Conservation (phyloP, 2,329 filamentous ascomycete species). For the Akanthomyces dipterigenus region DNA sequence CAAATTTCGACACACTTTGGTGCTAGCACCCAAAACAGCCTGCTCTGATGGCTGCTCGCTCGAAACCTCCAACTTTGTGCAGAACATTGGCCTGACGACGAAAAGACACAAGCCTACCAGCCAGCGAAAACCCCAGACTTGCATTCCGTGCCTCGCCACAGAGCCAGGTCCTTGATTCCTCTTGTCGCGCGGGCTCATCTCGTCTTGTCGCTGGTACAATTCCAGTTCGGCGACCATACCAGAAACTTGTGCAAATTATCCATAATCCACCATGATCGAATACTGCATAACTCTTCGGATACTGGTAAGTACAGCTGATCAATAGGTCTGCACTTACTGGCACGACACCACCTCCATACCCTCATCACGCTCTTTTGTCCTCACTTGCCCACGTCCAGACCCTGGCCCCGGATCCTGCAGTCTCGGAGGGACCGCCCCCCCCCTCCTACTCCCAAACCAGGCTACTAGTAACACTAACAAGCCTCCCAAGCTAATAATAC, state of each 20-base stretch:
- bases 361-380: neutral
- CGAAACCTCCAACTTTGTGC: neutral
- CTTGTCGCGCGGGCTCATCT: too few species aligned
- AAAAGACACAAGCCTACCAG: neutral
- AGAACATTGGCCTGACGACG: neutral
- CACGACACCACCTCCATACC: neutral
- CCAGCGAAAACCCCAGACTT: neutral
- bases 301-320: too few species aligned
- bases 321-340: too few species aligned
- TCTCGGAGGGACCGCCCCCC: neutral
- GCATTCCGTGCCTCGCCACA: neutral
- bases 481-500: neutral
- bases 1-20: neutral
- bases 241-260: too few species aligned
- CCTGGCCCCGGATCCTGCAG: neutral
- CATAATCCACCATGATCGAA: too few species aligned
- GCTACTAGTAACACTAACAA: neutral
- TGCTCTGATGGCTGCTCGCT: neutral
- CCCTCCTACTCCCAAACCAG: neutral
- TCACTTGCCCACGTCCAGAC: neutral
- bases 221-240: too few species aligned
- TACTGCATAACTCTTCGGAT: too few species aligned
- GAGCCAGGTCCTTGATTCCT: neutral
- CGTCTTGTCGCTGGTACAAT: too few species aligned
- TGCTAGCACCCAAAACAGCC: neutral